Conservation (phyloP, 2,329 filamentous ascomycete genomes). For the Ophiostoma piceae region DNA sequence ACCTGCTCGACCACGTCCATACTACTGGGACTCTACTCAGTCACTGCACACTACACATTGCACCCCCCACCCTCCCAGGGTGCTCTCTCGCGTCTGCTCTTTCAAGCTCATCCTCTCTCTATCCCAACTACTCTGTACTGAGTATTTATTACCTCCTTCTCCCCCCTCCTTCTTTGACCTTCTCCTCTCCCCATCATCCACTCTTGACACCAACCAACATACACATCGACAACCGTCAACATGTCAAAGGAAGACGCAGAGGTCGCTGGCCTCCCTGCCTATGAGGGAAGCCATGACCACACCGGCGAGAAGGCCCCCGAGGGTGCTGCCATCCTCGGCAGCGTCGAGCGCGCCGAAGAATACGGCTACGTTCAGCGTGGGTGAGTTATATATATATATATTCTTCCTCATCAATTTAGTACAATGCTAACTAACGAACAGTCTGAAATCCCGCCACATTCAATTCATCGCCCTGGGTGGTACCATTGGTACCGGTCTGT, state of each 20-base stretch:
- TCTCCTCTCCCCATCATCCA: background rate
- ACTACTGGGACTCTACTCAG: background rate
- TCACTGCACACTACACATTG: background rate
- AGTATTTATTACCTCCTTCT: background rate
- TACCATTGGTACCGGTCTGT: slow-evolving; percentile 46
- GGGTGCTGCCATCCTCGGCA: slow-evolving; percentile 21
- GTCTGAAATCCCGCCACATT: slow-evolving; percentile 42
- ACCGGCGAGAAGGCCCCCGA: background rate
- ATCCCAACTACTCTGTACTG: background rate
- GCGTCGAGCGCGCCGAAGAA: slow-evolving; percentile 22
- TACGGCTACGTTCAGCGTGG: slow-evolving; percentile 27
- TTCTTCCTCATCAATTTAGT: too few species aligned
- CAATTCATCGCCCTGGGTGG: slow-evolving; percentile 46
- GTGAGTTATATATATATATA: too few species aligned
- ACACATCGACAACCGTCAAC: background rate
- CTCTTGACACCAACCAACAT: background rate
- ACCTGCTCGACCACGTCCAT: background rate
- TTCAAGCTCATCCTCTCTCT: background rate
- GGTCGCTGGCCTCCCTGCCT: slow-evolving; percentile 22
- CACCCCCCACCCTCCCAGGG: background rate
- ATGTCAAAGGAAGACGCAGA: slow-evolving; percentile 27
- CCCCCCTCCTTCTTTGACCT: background rate
- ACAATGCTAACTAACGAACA: slow-evolving; percentile 15
- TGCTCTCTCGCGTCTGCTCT: background rate
- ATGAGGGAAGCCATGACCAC: slow-evolving; percentile 19